phyloP scores from a whole-genome alignment of 176 grass and related monocot genomes.

The Oryza australiensis region DNA sequence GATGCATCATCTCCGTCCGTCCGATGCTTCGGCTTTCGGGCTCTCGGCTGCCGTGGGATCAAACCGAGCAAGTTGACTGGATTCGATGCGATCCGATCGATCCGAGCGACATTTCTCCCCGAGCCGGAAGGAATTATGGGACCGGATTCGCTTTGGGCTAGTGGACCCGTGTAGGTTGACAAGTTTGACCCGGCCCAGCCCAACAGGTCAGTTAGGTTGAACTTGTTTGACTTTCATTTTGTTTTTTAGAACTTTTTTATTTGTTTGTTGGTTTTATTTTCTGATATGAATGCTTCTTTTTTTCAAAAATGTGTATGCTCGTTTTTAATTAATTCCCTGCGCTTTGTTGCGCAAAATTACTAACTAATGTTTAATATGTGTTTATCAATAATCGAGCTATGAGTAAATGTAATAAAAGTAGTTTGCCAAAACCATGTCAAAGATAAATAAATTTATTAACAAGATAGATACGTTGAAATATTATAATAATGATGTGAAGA shows the following conservation, averaged over 20 bases:
- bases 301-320: not conserved
- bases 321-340: not conserved
- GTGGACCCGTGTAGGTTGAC: not conserved
- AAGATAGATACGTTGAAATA: too few relatives aligned
- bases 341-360: too few relatives aligned
- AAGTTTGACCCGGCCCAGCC: not conserved
- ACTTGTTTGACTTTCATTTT: not conserved
- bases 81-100: not conserved
- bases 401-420: too few relatives aligned
- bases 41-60: not conserved
- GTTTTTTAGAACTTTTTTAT: too few relatives aligned
- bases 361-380: too few relatives aligned
- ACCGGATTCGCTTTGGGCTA: not conserved
- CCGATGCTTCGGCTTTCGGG: not conserved
- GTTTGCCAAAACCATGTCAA: too few relatives aligned
- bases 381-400: too few relatives aligned
- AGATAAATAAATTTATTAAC: too few relatives aligned
- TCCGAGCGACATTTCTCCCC: not conserved
- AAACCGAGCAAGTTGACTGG: not conserved
- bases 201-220: not conserved
- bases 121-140: not conserved
- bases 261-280: not conserved
- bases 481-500: too few relatives aligned
- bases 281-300: not conserved
- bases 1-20: not conserved